Evolutionary conservation across 495 filamentous ascomycete genomes (phyloP).

Genomic region (Neurospora sp.): DNA sequence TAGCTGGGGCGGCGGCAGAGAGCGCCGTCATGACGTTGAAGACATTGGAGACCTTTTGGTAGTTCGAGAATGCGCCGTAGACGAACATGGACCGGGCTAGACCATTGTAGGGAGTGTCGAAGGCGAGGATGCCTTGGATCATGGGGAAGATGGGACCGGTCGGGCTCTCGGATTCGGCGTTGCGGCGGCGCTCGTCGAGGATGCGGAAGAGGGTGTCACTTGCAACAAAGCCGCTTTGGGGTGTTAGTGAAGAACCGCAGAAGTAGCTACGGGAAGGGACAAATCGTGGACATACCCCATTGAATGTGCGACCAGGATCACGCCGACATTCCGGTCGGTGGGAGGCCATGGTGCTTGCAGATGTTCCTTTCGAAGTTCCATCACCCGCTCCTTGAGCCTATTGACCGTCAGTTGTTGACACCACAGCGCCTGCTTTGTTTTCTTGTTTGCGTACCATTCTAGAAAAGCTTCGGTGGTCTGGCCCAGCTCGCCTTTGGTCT

Average conservation of each 20-base stretch:
- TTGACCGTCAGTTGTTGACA: background rate
- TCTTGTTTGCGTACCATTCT: slow-evolving; percentile 53
- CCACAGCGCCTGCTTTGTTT: background rate
- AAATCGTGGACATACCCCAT: slow-evolving; percentile 53
- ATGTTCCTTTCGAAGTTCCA: slow-evolving; percentile 69
- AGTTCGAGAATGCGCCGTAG: slow-evolving; percentile 82
- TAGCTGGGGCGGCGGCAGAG: slow-evolving; percentile 37
- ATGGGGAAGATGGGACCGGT: slow-evolving; percentile 45
- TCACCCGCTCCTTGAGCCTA: slow-evolving; percentile 84
- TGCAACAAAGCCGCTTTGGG: slow-evolving; percentile 68
- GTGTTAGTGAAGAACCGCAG: background rate
- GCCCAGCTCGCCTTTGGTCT: slow-evolving; percentile 77
- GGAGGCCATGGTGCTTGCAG: slow-evolving; percentile 72
- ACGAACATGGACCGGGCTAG: slow-evolving; percentile 83
- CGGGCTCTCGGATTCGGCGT: slow-evolving; percentile 10
- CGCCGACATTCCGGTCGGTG: slow-evolving; percentile 73
- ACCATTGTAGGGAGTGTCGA: slow-evolving; percentile 90
- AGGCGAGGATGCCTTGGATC: slow-evolving; percentile 77
- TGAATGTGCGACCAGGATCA: slow-evolving; percentile 78
- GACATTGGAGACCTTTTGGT: slow-evolving; percentile 64
- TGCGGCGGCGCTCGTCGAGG: slow-evolving; percentile 29
- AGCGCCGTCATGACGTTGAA: slow-evolving; percentile 59
- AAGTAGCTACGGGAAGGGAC: too few species aligned
- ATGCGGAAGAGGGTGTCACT: slow-evolving; percentile 65
- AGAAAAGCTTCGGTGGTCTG: slow-evolving; percentile 67